phyloP scores from a whole-genome alignment of 352 stramenopile genomes.

The Phytophthora tentaculata region DNA sequence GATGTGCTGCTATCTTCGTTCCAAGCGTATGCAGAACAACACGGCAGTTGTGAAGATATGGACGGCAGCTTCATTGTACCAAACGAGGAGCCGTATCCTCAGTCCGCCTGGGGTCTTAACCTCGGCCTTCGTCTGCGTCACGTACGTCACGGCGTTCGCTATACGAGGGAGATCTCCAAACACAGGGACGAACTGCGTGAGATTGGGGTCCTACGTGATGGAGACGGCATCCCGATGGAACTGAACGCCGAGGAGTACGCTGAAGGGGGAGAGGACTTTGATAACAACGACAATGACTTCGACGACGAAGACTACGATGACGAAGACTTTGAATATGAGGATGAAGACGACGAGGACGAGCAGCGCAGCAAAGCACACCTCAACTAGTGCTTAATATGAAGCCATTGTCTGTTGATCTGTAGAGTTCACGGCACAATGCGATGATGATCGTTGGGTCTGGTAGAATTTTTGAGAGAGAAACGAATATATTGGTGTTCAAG shows the following conservation, averaged over 20 bases:
- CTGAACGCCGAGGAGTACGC: constrained; percentile 1
- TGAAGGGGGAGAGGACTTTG: constrained; percentile 2
- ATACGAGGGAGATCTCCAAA: constrained; percentile 64
- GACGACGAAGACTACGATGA: constrained; percentile 17
- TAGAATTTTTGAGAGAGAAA: constrained; percentile 30
- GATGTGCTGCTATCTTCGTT: constrained; percentile 76
- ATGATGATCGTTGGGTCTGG: constrained; percentile 4
- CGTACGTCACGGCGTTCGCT: constrained; percentile 70
- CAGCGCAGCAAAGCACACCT: constrained; percentile 16
- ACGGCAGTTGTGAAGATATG: constrained; percentile 67
- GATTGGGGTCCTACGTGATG: constrained; percentile 38
- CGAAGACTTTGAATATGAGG: constrained; percentile 12
- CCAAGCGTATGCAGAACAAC: constrained; percentile 49
- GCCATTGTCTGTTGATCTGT: too few relatives aligned
- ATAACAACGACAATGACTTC: constrained; percentile 12
- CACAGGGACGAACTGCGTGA: constrained; percentile 52
- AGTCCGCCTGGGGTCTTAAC: constrained; percentile 72
- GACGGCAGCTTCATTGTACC: constrained; percentile 67
- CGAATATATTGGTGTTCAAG: constrained; percentile 26
- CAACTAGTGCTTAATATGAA: constrained; percentile 6
- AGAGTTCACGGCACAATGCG: too few relatives aligned
- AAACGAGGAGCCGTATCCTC: constrained; percentile 55
- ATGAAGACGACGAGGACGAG: constrained; percentile 6
- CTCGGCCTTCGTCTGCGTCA: constrained; percentile 72
- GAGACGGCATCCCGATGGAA: constrained; percentile 11